Conservation (phyloP, 805 yeast genomes). For the Lipomyces yamanashiensis region DNA sequence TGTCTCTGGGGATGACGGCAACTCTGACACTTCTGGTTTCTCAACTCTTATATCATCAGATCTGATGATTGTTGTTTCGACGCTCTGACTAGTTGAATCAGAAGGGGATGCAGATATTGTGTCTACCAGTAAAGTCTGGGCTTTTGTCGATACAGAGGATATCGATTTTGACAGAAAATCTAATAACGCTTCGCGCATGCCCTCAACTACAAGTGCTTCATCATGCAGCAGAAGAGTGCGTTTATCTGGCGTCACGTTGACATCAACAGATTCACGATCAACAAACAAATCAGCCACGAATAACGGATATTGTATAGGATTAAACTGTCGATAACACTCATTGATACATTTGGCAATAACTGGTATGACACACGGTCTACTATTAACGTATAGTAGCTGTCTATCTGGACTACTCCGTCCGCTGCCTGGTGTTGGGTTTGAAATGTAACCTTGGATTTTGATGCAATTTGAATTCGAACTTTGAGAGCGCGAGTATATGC, state of each 20-base stretch:
- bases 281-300: constrained; percentile 61
- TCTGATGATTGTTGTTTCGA: no score
- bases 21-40: not conserved
- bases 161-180: constrained; percentile 22
- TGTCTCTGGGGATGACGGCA: not conserved
- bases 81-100: constrained; percentile 38
- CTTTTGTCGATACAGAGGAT: not conserved
- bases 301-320: constrained; percentile 74
- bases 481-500: constrained; percentile 13
- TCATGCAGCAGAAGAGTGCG: constrained; percentile 69
- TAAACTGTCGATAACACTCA: constrained; percentile 74
- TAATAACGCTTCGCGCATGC: constrained; percentile 48
- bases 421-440: constrained; percentile 78
- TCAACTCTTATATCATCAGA: no score
- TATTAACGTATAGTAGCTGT: constrained; percentile 74
- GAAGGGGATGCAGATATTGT: not conserved
- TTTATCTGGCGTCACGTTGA: constrained; percentile 93
- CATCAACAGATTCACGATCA: constrained; percentile 52
- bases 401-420: constrained; percentile 75
- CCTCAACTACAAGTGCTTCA: constrained; percentile 64
- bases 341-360: constrained; percentile 62
- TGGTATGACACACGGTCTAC: constrained; percentile 70
- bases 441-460: constrained; percentile 64
- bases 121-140: constrained; percentile 44
- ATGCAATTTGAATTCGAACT: constrained; percentile 18